Base-by-base conservation (phyloP, 345 rosid genomes). In the Syzygium grande region DNA sequence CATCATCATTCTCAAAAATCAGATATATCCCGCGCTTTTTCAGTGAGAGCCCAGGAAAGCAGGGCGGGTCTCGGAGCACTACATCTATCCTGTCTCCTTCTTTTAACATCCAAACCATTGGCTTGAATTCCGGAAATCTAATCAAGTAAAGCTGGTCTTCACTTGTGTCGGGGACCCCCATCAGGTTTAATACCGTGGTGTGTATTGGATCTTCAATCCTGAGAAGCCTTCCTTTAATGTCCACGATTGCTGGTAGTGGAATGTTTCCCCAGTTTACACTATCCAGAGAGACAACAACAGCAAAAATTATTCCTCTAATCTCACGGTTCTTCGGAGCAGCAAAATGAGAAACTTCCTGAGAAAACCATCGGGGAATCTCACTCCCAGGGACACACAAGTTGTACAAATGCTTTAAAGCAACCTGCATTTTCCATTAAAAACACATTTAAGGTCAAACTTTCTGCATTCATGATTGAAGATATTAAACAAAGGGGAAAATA, bases 351-450 rank as follows among this genome's bases (percentile, higher is more conserved):
- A 43, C 77, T 14, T 90, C 92, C 53, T 88, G 91, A 51, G 90
- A 78, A 88, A 94, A 92, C 97, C 97, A 96, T 63, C 89, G 84
- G 16, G 98, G 98, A 63, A 93, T 86, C 73, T 85, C 89, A 77
- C 92, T 92, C 83, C 96, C 97, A 19, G 97, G 96, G 86, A 96
- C 86, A 84, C 95, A 92, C 52, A 94, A 88, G 87, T 90, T 73
- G 87, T 38, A 54, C 52, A 95, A 51, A 83, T 88, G 87, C 91
- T 89, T 95, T 87, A 94, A 38, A 86, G 78, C 88, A 85, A 84
- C 95, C 96, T 94, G 90, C 85, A 84, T 16, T 34, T 55, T 56
- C 6, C 46, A 46, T 27, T 22, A 10, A 59, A n/a, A 51, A 0
- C 30, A 58, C 16, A 65, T 23, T 29, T 63, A 29, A 43, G 52